Evolutionary conservation across 768 basidiomycete species (phyloP), one percentile per base, ranked within the genome.

Genomic region (Podaxis sp.): DNA sequence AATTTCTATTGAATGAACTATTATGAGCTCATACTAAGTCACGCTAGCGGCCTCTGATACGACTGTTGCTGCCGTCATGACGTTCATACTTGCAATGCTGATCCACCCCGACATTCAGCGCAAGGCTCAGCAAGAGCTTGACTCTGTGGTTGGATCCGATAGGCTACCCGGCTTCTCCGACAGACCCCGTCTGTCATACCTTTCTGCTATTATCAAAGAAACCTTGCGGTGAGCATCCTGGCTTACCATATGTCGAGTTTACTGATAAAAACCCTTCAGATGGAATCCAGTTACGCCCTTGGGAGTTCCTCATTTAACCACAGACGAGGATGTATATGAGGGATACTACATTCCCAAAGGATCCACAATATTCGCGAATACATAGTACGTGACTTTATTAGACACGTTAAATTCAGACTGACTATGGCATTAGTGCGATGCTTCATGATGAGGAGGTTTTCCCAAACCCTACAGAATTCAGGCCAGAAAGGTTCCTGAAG

Each of bases 1-100:
- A 24, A 26, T 2, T 26, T 37, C 13, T 33, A 2, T 10, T 10
- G 15, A n/a, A n/a, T 0, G 7, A 3, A 37, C 13, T 1, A 38
- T 54, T 15, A 22, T 50, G 40, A n/a, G 24, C 37, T 56, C 5
- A 57, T 5, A 0, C 3, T 13, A 36, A 7, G 2, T 37, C 17
- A 1, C 6, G 17, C 17, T 38, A 64, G 64, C 52, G 5, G 44
- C 44, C 3, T 51, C 64, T 4, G 64, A 57, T 5, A 41, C 64
- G 1, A 76, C 76, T 2, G 68, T 74, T 20, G 70, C 72, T 7
- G 72, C 76, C 52, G 74, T 77, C 56, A 72, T 76, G 60, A 77
- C 76, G 70, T 78, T 78, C 69, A 71, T 73, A 6, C 74, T 76
- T 1, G 70, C 74, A 3, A 64, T 64, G 64, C 26, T 64, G 13